Conservation (phyloP, 2,329 filamentous ascomycete genomes). For the Claviceps monticola region DNA sequence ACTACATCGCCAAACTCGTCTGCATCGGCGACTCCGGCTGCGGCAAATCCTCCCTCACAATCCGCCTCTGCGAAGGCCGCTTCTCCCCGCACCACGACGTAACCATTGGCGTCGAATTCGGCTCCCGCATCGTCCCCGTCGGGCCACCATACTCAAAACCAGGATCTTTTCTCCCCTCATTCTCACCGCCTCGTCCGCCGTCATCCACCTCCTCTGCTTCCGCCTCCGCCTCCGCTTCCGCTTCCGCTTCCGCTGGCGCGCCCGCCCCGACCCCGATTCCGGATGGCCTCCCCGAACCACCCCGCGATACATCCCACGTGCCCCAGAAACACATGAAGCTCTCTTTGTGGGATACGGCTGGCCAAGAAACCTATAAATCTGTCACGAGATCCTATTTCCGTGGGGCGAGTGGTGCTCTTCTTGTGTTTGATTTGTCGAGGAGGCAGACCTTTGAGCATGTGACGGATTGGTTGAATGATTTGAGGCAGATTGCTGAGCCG, state of each 20-base stretch:
- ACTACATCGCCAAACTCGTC: conserved; percentile 98
- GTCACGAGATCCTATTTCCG: conserved; percentile 92
- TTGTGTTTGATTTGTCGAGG: conserved; percentile 91
- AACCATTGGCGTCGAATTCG: conserved; percentile 93
- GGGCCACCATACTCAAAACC: conserved; percentile 58
- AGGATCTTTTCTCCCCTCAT: conserved; percentile 15
- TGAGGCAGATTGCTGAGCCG: conserved; percentile 88
- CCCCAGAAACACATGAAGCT: conserved; percentile 78
- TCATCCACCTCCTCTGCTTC: not conserved
- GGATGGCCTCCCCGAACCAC: conserved; percentile 40
- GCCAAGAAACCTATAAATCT: conserved; percentile 94
- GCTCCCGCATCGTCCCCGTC: conserved; percentile 81
- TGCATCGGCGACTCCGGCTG: conserved; percentile 94
- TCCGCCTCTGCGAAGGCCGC: conserved; percentile 90
- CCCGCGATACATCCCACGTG: conserved; percentile 21
- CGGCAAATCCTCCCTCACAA: conserved; percentile 87
- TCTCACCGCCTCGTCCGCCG: not conserved
- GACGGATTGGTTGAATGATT: conserved; percentile 85
- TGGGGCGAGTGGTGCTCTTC: conserved; percentile 54
- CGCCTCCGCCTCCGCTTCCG: not conserved
- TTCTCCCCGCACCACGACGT: conserved; percentile 93
- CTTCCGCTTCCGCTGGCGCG: not conserved
- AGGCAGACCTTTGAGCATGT: conserved; percentile 75
- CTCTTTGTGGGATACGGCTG: conserved; percentile 88
- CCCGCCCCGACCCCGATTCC: not conserved